Evolutionary conservation across 441 rosid species (phyloP), one percentile per base, ranked within the genome.

Genomic region (Isatis lusitanica): DNA sequence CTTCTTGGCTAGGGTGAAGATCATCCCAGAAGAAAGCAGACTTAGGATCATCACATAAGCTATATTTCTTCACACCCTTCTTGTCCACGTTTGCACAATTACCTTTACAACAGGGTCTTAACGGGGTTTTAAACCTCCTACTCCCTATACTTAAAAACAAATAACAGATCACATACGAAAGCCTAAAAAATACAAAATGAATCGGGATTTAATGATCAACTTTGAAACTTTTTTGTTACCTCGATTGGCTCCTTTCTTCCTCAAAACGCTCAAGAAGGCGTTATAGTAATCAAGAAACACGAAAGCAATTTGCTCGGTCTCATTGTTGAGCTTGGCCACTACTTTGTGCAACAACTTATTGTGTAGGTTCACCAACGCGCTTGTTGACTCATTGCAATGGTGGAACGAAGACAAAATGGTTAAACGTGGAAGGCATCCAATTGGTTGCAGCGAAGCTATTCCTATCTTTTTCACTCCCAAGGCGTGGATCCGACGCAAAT

Each of bases 381-480:
- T 39, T 21, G 10, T 42, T 39, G 64, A 38, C 47, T 60, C 47
- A 42, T 60, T 11, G 64, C 64, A 60, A 38, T 42, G 64, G n/a
- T 21, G 47, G 47, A 38, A 60, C 11, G 64, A 60, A 15, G 33
- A 60, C 26, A 13, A 47, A 12, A 59, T n/a, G 47, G 64, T 59
- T 16, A 59, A 6, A 36, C 31, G 46, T 2, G 64, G 47, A 42
- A 60, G 16, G 12, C 64, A 60, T 11, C 64, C 64, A 24, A 60
- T 15, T 6, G 64, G 64, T 26, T 60, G 64, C 4, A 60, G 47
- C 17, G 28, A 39, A 3, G 47, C 31, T 18, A 59, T 13, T 59
- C 16, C 64, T 59, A 59, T 39, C 39, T 59, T 59, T 24, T 59
- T 59, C 33, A 59, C 63, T 58, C 63, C 63, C 33, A 60, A 38